Evolutionary conservation across 1,284 basidiomycete genomes (phyloP).

Genomic region (Fomitiporia mediterranea): DNA sequence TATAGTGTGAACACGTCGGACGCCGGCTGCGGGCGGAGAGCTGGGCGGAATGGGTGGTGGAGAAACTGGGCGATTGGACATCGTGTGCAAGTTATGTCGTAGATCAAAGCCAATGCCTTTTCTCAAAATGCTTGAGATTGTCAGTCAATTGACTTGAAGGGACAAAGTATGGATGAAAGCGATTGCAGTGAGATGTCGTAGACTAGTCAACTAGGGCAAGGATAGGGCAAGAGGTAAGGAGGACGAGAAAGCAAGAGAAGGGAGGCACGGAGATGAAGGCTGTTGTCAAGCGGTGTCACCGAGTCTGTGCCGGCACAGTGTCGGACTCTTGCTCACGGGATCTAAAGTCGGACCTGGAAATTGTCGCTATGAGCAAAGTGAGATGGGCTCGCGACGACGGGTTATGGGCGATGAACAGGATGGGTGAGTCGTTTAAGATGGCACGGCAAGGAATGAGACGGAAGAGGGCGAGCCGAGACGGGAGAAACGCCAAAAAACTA

Average conservation of each 20-base stretch:
- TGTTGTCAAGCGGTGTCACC: conserved; percentile 16
- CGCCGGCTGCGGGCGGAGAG: conserved; percentile 32
- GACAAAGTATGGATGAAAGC: background rate
- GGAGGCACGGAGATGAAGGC: conserved; percentile 2
- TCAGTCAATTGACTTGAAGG: background rate
- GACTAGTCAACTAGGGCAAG: background rate
- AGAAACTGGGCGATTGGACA: conserved; percentile 20
- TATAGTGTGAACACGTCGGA: conserved; percentile 78
- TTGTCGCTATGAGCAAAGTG: background rate
- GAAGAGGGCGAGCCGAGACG: background rate
- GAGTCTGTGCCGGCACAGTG: conserved; percentile 3
- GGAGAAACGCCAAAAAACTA: background rate
- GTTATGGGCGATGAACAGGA: no score
- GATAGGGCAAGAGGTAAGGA: background rate
- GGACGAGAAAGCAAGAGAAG: background rate
- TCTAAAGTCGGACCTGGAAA: background rate
- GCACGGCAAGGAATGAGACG: background rate
- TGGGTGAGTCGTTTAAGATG: no score
- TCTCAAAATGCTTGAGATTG: conserved; percentile 1
- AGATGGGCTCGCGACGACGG: no score
- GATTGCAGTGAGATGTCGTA: background rate
- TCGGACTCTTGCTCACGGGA: conserved; percentile 2
- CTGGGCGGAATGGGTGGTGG: conserved; percentile 31
- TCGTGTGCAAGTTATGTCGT: conserved; percentile 1
- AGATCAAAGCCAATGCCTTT: background rate